Conservation (phyloP, 129 eudicot genomes). For the Flaveria bidentis region DNA sequence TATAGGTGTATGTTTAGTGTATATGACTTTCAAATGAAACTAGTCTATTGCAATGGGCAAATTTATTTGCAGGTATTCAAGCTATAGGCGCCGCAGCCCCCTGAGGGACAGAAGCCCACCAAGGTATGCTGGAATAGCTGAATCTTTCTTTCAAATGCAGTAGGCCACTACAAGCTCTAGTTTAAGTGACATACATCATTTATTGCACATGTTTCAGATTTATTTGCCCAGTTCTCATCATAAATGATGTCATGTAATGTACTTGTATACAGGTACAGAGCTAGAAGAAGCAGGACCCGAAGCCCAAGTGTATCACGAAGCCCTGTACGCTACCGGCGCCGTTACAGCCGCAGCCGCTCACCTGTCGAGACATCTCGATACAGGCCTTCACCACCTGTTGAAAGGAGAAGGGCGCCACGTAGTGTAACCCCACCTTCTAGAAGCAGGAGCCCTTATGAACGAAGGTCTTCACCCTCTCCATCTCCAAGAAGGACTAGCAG, state of each 20-base stretch:
- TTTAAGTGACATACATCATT: neutral
- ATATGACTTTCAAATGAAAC: neutral
- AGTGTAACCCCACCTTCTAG: conserved; percentile 45
- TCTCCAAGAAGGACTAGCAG: conserved; percentile 53
- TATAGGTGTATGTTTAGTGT: neutral
- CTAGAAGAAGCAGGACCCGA: conserved; percentile 83
- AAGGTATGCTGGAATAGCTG: conserved; percentile 44
- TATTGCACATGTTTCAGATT: neutral
- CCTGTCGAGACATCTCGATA: conserved; percentile 67
- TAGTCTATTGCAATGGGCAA: neutral
- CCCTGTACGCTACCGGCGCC: conserved; percentile 90
- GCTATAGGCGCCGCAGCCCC: conserved; percentile 94
- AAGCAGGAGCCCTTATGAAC: conserved; percentile 62
- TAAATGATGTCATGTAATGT: conserved; percentile 1
- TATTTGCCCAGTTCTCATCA: neutral
- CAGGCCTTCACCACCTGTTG: conserved; percentile 68
- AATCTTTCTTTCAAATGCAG: neutral
- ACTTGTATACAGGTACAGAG: conserved; percentile 63
- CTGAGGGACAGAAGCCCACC: conserved; percentile 90
- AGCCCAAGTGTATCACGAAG: conserved; percentile 83
- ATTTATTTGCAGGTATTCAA: conserved; percentile 51
- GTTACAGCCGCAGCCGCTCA: conserved; percentile 77
- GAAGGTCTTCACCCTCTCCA: conserved; percentile 51
- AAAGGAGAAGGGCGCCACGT: conserved; percentile 54
- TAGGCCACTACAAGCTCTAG: neutral